Conservation (phyloP, 257 asterid genomes). For the Galeopsis tetrahit region DNA sequence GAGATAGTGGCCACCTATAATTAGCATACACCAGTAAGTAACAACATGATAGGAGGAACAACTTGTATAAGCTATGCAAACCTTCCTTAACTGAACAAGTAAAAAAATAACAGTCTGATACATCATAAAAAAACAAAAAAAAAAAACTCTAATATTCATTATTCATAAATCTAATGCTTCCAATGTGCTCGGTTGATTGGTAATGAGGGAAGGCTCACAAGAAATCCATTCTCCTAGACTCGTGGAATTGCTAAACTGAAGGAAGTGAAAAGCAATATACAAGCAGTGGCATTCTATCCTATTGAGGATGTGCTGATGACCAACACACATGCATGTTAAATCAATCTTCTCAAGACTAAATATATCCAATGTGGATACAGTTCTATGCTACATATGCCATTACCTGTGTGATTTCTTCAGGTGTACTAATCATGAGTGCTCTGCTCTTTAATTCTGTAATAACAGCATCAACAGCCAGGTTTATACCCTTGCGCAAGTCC, state of each 20-base stretch:
- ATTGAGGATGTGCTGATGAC: neutral
- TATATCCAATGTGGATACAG: neutral
- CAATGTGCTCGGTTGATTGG: neutral
- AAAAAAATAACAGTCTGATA: neutral
- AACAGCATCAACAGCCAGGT: slow-evolving; percentile 82
- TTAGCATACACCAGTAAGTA: slow-evolving; percentile 35
- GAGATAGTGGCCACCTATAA: slow-evolving; percentile 87
- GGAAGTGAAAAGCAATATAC: slow-evolving; percentile 2
- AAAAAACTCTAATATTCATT: neutral
- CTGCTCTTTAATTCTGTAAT: slow-evolving; percentile 77
- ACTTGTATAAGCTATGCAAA: neutral
- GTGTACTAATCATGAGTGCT: slow-evolving; percentile 88
- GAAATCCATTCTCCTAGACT: neutral
- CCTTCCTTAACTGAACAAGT: slow-evolving; percentile 13
- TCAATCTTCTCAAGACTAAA: slow-evolving; percentile 4
- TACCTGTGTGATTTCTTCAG: slow-evolving; percentile 93
- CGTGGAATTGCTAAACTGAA: neutral
- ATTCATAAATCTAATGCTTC: neutral
- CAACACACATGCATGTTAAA: slow-evolving; percentile 4
- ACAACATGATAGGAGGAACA: slow-evolving; percentile 12
- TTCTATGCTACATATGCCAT: slow-evolving; percentile 28
- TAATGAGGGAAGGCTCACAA: slow-evolving; percentile 7
- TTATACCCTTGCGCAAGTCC: slow-evolving; percentile 91
- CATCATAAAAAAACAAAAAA: neutral
- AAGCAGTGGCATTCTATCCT: slow-evolving; percentile 1